Evolutionary conservation across 1,284 basidiomycete genomes (phyloP).

Genomic region (Leccinum pallidistipes): DNA sequence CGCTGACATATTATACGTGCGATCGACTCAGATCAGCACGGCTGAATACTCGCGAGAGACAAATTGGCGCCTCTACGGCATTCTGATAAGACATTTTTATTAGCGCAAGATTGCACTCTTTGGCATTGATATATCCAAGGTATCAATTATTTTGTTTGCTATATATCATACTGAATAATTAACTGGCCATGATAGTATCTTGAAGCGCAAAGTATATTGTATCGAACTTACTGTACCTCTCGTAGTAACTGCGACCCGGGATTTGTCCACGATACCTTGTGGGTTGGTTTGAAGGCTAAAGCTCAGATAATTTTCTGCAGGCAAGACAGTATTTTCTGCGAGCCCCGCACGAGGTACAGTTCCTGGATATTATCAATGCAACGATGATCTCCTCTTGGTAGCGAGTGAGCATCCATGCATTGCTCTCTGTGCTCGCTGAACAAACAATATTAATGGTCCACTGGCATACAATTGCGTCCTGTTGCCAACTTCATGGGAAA

Average conservation of each 20-base stretch:
- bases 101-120: no score
- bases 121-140: neutral
- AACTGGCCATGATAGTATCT: neutral
- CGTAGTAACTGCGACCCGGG: neutral
- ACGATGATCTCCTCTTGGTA: conserved; percentile 37
- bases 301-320: conserved; percentile 36
- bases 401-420: neutral
- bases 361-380: conserved; percentile 38
- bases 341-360: conserved; percentile 21
- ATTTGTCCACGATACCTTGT: neutral
- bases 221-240: neutral
- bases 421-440: neutral
- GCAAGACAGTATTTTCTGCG: conserved; percentile 40
- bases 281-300: neutral
- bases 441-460: neutral
- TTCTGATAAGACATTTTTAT: no score
- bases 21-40: neutral
- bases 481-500: conserved; percentile 6
- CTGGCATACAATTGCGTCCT: conserved; percentile 22
- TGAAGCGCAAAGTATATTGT: neutral
- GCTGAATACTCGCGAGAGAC: neutral
- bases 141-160: neutral
- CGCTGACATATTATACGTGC: neutral
- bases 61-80: neutral
- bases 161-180: neutral